phyloP scores from a whole-genome alignment of 306 rosid species.

The Cucumis cinereus region DNA sequence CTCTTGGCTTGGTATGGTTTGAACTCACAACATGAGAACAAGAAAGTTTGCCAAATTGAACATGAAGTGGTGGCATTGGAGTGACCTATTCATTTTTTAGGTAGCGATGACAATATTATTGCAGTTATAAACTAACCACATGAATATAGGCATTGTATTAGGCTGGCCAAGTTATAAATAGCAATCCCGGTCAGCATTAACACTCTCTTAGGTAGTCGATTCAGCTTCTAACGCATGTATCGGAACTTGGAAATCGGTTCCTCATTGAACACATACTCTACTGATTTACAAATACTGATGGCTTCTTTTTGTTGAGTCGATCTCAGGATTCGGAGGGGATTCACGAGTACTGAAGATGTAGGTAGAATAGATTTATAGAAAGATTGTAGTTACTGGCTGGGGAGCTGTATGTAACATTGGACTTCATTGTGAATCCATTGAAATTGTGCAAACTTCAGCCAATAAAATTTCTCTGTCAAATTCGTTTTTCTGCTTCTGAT shows the following conservation, averaged over 20 bases:
- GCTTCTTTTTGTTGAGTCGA: neutral
- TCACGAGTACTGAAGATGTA: neutral
- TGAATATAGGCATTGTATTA: neutral
- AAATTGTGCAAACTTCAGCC: neutral
- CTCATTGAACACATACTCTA: neutral
- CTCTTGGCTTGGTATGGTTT: neutral
- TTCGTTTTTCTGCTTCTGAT: neutral
- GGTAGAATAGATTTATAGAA: neutral
- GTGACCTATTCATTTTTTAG: neutral
- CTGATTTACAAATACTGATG: neutral
- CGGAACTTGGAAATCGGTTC: neutral
- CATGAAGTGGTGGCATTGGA: neutral
- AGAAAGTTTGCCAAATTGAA: neutral
- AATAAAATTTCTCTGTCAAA: neutral
- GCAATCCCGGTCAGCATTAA: neutral
- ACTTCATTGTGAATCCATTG: neutral
- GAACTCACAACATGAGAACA: neutral
- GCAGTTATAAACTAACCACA: constrained; percentile 9
- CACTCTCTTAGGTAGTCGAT: neutral
- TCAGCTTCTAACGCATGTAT: neutral
- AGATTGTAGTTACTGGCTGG: neutral
- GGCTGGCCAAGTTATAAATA: neutral
- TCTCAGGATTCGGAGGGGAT: neutral
- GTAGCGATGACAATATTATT: neutral
- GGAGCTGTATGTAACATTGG: neutral